Conservation (phyloP, 2,329 filamentous ascomycete genomes). For the Xylariaceae sp. region DNA sequence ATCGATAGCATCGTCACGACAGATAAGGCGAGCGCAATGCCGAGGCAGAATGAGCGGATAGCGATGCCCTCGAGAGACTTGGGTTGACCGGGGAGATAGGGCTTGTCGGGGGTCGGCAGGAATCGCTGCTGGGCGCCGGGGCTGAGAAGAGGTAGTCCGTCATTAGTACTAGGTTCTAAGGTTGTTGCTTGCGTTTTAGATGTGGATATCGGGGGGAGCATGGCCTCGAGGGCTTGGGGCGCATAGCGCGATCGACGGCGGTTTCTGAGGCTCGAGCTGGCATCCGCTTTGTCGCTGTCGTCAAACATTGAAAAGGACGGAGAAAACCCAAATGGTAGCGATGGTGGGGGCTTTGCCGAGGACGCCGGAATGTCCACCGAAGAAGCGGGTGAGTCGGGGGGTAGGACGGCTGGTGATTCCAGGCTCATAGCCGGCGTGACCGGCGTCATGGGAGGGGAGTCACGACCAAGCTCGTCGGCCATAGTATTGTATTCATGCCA, state of each 20-base stretch:
- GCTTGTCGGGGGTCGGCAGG: constrained; percentile 31
- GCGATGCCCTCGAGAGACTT: constrained; percentile 60
- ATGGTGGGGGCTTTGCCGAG: no score
- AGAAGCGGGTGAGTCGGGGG: neutral
- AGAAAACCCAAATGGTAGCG: neutral
- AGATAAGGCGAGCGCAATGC: constrained; percentile 38
- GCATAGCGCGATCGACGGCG: constrained; percentile 15
- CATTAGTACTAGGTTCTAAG: constrained; percentile 22
- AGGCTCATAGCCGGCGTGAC: neutral
- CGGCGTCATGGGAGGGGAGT: constrained; percentile 2
- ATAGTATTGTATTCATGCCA: constrained; percentile 2
- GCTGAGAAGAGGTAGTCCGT: constrained; percentile 31
- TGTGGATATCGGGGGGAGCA: constrained; percentile 4
- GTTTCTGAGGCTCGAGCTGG: constrained; percentile 23
- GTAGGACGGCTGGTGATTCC: neutral
- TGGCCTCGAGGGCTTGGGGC: constrained; percentile 2
- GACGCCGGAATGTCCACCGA: neutral
- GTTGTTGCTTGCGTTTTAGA: no score
- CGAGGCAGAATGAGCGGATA: constrained; percentile 53
- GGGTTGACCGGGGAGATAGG: constrained; percentile 43
- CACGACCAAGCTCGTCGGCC: neutral
- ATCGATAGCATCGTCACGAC: constrained; percentile 31
- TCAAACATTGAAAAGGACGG: no score
- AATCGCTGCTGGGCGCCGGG: constrained; percentile 28
- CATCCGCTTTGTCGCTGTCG: no score